Conservation (phyloP, 805 yeast genomes). For the Zygoascus flipseniorum region DNA sequence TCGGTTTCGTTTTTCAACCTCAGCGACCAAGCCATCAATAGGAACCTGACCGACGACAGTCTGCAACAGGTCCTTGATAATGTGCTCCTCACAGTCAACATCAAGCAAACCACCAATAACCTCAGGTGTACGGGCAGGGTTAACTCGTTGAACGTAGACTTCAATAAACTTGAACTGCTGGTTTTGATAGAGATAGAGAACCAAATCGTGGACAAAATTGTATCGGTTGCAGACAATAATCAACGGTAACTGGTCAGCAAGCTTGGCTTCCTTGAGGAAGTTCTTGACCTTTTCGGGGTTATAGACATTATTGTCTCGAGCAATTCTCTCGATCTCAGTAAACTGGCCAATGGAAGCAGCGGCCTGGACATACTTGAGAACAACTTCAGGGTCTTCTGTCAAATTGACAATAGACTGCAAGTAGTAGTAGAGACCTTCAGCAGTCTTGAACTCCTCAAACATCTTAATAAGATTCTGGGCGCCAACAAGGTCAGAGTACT, state of each 20-base stretch:
- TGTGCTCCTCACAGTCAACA: constrained; percentile 91
- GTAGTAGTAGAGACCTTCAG: constrained; percentile 91
- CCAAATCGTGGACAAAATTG: constrained; percentile 85
- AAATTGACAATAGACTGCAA: constrained; percentile 87
- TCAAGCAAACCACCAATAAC: constrained; percentile 94
- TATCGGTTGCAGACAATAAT: constrained; percentile 93
- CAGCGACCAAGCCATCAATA: constrained; percentile 75
- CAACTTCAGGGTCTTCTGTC: constrained; percentile 91
- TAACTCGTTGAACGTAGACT: constrained; percentile 95
- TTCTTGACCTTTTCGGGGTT: constrained; percentile 97
- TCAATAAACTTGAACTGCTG: constrained; percentile 95
- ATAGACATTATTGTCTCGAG: constrained; percentile 86
- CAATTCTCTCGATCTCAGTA: constrained; percentile 92
- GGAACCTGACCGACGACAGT: constrained; percentile 95
- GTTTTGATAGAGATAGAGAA: constrained; percentile 88
- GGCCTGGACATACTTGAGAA: constrained; percentile 89
- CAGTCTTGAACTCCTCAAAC: constrained; percentile 87
- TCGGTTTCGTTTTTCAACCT: constrained; percentile 95
- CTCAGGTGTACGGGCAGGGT: constrained; percentile 92
- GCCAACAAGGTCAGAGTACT: constrained; percentile 90
- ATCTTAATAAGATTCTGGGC: constrained; percentile 75
- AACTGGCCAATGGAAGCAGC: constrained; percentile 86
- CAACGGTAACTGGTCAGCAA: constrained; percentile 92
- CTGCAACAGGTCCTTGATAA: constrained; percentile 69
- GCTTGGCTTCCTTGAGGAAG: constrained; percentile 86